These are phyloP conservation scores for Cyphellophora europaea DNA, from an alignment of 2,329 filamentous ascomycete species.

Conservation along the genomic window DNA sequence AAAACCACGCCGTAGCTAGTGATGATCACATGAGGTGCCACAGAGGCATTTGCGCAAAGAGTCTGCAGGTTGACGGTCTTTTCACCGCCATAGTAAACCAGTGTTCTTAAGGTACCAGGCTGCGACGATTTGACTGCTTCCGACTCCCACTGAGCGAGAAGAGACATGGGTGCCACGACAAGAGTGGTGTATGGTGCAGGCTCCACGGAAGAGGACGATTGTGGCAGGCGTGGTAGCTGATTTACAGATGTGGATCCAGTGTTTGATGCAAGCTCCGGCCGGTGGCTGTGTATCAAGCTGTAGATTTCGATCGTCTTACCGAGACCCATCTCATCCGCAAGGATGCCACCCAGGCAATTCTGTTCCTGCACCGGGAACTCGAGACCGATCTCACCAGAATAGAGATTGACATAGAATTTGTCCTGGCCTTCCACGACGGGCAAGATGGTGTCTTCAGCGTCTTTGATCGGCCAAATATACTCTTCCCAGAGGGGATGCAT, in stretches of 20 bases:
- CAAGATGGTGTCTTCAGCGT: constrained; percentile 72
- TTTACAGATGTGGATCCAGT: constrained; percentile 34
- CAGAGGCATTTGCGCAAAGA: constrained; percentile 67
- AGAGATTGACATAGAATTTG: constrained; percentile 91
- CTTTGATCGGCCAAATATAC: constrained; percentile 79
- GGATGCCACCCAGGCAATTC: constrained; percentile 82
- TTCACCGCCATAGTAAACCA: constrained; percentile 88
- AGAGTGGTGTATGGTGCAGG: constrained; percentile 80
- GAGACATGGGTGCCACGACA: constrained; percentile 92
- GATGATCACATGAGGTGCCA: constrained; percentile 81
- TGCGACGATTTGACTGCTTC: constrained; percentile 87
- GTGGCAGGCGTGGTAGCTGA: constrained; percentile 53
- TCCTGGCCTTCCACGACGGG: constrained; percentile 55
- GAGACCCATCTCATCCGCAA: constrained; percentile 94
- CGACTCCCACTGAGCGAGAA: constrained; percentile 94
- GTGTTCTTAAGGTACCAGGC: constrained; percentile 68
- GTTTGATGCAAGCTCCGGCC: constrained; percentile 40
- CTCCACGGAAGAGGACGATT: constrained; percentile 48
- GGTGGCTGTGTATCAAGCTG: constrained; percentile 79
- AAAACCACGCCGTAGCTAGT: constrained; percentile 90
- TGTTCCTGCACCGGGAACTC: constrained; percentile 92
- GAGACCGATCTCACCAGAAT: constrained; percentile 85
- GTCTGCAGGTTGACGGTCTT: constrained; percentile 70
- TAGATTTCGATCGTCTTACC: constrained; percentile 99
- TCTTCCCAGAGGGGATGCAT: constrained; percentile 99